Percentiles rank a stretch among this genome's conserved stretches.
phyloP scores from a whole-genome alignment of 2,329 filamentous ascomycete species.

The Aaosphaeria pasadenensis region DNA sequence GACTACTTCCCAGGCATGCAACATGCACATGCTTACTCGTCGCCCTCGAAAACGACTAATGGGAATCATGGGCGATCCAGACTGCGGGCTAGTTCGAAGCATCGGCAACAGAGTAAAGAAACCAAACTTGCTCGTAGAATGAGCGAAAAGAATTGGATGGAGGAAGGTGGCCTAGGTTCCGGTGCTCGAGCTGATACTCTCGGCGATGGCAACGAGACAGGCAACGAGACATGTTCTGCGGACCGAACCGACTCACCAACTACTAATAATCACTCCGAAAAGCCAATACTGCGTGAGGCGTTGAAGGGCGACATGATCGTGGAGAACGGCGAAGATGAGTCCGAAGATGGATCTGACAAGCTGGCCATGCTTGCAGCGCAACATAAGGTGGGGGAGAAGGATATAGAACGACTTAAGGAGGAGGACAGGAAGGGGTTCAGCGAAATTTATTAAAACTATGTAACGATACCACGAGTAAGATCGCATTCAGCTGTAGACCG shows the following conservation, averaged over 20 bases:
- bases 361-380: constrained; percentile 5
- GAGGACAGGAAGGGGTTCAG: constrained; percentile 26
- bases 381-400: constrained; percentile 16
- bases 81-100: constrained; percentile 24
- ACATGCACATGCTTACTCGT: constrained; percentile 3
- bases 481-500: too few relatives aligned
- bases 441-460: constrained; percentile 27
- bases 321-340: constrained; percentile 23
- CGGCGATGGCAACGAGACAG: constrained; percentile 25
- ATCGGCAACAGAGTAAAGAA: constrained; percentile 31
- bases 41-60: constrained; percentile 8
- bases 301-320: constrained; percentile 34
- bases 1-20: constrained; percentile 42
- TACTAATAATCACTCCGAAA: constrained; percentile 6
- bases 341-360: constrained; percentile 13
- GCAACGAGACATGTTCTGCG: constrained; percentile 13
- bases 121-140: constrained; percentile 31
- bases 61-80: constrained; percentile 14
- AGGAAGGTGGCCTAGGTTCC: constrained; percentile 47
- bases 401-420: constrained; percentile 28
- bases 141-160: constrained; percentile 41
- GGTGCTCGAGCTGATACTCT: constrained; percentile 45
- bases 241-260: constrained; percentile 1
- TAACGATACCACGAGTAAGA: too few relatives aligned
- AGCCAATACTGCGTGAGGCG: constrained; percentile 28